These are phyloP conservation scores for Wickerhamomyces canadensis DNA, from an alignment of 805 yeast genomes.

Conservation along the genomic window DNA sequence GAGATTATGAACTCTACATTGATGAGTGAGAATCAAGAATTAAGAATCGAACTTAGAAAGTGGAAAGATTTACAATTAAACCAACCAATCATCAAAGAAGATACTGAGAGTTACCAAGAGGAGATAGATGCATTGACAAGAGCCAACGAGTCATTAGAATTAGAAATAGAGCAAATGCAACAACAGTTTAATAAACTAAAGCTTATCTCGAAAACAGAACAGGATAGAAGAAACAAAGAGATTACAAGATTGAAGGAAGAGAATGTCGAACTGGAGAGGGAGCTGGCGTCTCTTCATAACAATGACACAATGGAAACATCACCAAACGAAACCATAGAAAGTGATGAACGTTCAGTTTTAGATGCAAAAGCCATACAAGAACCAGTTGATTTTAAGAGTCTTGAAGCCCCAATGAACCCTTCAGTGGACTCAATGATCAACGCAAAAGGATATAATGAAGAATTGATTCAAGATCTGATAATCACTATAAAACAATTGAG, in stretches of 20 bases:
- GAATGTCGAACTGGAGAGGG: slow-evolving; percentile 8
- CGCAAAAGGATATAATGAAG: slow-evolving; percentile 5
- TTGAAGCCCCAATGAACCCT: too few species aligned
- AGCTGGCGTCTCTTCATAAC: slow-evolving; percentile 5
- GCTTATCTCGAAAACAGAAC: slow-evolving; percentile 5
- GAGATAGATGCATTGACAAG: neutral
- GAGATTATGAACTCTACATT: neutral
- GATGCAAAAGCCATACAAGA: slow-evolving; percentile 15
- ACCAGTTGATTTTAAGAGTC: too few species aligned
- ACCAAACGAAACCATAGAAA: neutral
- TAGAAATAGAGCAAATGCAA: slow-evolving; percentile 5
- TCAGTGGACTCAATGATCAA: too few species aligned
- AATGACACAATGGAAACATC: slow-evolving; percentile 1
- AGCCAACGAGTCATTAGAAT: slow-evolving; percentile 6
- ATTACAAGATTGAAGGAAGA: slow-evolving; percentile 7
- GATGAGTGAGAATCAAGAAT: slow-evolving; percentile 2
- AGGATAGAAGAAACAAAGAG: slow-evolving; percentile 9
- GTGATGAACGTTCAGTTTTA: slow-evolving; percentile 11
- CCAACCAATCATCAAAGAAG: too few species aligned
- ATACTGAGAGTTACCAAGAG: too few species aligned
- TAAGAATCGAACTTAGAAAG: neutral
- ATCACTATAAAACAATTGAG: slow-evolving; percentile 16
- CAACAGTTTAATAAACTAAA: slow-evolving; percentile 11
- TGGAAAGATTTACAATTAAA: neutral
- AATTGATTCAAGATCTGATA: slow-evolving; percentile 16